Evolutionary conservation across 176 grass and related monocot species (phyloP).

Genomic region (Echinochloa phyllopogon): DNA sequence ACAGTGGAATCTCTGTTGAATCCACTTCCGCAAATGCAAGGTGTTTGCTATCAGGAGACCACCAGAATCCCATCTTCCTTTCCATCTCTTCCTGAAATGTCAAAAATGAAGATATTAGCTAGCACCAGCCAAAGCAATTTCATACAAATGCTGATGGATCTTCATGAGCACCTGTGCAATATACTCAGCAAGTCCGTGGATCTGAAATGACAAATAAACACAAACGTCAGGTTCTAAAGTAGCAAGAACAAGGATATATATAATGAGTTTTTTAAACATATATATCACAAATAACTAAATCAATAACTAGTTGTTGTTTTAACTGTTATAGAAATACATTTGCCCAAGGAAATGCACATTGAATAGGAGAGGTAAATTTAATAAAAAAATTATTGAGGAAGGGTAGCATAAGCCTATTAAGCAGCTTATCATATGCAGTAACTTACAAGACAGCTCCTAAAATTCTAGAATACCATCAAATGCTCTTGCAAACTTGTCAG

Average conservation of each 20-base stretch:
- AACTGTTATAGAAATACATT: conserved; percentile 15
- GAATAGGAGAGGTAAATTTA: not conserved
- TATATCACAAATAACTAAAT: conserved; percentile 1
- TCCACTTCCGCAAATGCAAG: conserved; percentile 93
- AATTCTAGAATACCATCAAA: not conserved
- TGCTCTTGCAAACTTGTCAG: not conserved
- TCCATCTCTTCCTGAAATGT: conserved; percentile 97
- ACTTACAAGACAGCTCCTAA: not conserved
- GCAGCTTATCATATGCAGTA: not conserved
- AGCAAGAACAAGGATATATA: conserved; percentile 12
- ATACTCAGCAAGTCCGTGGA: conserved; percentile 93
- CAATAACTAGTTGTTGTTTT: not conserved
- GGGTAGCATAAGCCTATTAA: not conserved
- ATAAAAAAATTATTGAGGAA: conserved; percentile 18
- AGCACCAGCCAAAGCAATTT: conserved; percentile 8
- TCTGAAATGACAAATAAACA: conserved; percentile 83
- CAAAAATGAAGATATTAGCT: conserved; percentile 48
- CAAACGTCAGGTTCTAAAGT: conserved; percentile 62
- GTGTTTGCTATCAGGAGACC: conserved; percentile 94
- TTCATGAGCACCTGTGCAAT: conserved; percentile 81
- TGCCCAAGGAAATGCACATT: not conserved
- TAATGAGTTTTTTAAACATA: not conserved
- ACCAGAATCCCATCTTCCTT: conserved; percentile 98
- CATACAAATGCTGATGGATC: conserved; percentile 31
- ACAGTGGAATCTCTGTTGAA: conserved; percentile 90